phyloP scores from a whole-genome alignment of 2,329 filamentous ascomycete species.

The Trichophyton schoenleinii region DNA sequence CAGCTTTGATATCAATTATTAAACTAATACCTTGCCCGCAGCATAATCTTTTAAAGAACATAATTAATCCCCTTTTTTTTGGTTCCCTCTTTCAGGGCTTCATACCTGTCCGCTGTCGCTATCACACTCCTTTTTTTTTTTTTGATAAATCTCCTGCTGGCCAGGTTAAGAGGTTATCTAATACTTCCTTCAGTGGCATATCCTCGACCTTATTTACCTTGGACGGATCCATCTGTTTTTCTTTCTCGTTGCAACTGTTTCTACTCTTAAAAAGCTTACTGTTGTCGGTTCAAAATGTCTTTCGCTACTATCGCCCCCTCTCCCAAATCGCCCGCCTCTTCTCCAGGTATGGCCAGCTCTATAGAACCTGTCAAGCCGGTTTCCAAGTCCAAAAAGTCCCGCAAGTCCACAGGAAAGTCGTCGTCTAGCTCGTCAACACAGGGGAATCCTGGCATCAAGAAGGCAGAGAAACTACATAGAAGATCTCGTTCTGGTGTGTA shows the following conservation, averaged over 20 bases:
- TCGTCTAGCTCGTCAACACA: constrained; percentile 6
- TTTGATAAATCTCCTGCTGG: constrained; percentile 2
- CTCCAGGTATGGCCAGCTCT: constrained; percentile 8
- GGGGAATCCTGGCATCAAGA: constrained; percentile 2
- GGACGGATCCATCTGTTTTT: neutral
- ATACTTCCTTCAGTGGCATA: neutral
- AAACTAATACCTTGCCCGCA: neutral
- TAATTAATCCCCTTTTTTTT: constrained; percentile 5
- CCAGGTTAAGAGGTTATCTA: neutral
- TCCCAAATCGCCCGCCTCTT: constrained; percentile 8
- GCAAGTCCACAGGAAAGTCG: constrained; percentile 7
- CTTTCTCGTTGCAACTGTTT: neutral
- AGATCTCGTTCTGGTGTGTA: constrained; percentile 13
- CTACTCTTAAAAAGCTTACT: neutral
- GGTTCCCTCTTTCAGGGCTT: neutral
- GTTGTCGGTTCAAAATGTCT: constrained; percentile 10
- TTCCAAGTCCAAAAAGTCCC: constrained; percentile 9
- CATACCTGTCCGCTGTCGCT: constrained; percentile 3
- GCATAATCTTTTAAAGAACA: constrained; percentile 3
- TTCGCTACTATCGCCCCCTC: constrained; percentile 14
- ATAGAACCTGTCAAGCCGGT: constrained; percentile 5
- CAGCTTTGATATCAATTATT: constrained; percentile 1
- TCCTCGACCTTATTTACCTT: neutral
- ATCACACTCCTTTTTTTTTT: neutral
- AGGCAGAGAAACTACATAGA: constrained; percentile 12